Base-by-base conservation (phyloP, 345 rosid genomes). In the Camelina hispida region DNA sequence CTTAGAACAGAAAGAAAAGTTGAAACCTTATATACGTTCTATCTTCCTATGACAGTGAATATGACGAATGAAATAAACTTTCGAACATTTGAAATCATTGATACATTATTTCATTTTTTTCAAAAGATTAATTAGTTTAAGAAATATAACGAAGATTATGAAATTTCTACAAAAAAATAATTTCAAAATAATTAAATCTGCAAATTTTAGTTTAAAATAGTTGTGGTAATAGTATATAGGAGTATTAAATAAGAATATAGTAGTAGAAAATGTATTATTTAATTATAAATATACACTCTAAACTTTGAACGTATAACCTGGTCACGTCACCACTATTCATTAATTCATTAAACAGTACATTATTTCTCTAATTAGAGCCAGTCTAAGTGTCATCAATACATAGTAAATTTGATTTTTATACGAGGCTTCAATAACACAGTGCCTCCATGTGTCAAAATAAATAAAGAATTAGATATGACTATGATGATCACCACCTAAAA, bases 381-480 rank as follows among this genome's bases (percentile, higher is more conserved):
- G 18, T 14, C 17, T 71, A 46, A 53, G 42, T 58, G 48, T 48
- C 58, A 60, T 59, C 11, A 22, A 11, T 37, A 9, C 57, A 34
- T 57, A 32, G 4, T n/a, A 32, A n/a, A 0, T 47, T 70, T 71
- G 1, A 9, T 47, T 32, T 64, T n/a, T 28, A 52, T 62, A 43
- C 13, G 5, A 52, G 50, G 17, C 12, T 37, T 64, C 66, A 73
- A 34, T 63, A 44, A 73, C 55, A 73, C 48, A 73, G 11, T 44
- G 48, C 25, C 16, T 65, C 38, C 34, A 54, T 53, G 44, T 23
- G 47, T 18, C 18, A 9, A 47, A 12, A n/a, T 38, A 9, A 35
- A n/a, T 1, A 16, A 5, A 23, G 40, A 16, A 23, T 44, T 65
- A 65, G 20, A 56, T 46, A 53, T 65, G 48, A 55, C 57, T 64